phyloP scores from a whole-genome alignment of 352 stramenopile species.

The Globisporangium barbulae region DNA sequence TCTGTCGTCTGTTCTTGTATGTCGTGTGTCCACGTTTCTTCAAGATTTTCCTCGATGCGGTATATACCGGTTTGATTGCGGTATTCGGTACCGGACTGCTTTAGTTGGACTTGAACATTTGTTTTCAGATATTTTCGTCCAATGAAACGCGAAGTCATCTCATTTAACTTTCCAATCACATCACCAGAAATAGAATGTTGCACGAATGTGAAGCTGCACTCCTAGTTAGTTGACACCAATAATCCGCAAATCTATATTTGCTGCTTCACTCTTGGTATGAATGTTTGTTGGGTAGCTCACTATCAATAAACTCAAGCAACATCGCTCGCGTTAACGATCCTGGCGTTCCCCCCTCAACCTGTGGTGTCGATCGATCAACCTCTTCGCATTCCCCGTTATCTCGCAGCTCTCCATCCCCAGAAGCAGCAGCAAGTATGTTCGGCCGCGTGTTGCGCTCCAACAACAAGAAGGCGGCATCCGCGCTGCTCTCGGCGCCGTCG shows the following conservation, averaged over 20 bases:
- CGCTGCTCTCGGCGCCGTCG: constrained; percentile 55
- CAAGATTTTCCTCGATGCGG: background rate
- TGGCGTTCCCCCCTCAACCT: constrained; percentile 6
- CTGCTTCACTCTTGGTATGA: background rate
- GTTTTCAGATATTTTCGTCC: background rate
- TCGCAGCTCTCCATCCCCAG: background rate
- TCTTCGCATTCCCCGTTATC: constrained; percentile 4
- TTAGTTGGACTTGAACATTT: background rate
- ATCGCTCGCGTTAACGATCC: constrained; percentile 2
- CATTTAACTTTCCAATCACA: background rate
- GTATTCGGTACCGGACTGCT: background rate
- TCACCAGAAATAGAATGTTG: background rate
- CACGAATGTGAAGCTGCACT: background rate
- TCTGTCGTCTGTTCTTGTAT: constrained; percentile 1
- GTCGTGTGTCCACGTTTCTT: constrained; percentile 1
- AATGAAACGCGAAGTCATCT: background rate
- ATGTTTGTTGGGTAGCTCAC: background rate
- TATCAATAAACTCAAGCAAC: background rate
- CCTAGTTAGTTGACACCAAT: background rate
- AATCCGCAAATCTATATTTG: background rate
- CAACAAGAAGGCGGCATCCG: constrained; percentile 24
- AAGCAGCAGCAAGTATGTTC: constrained; percentile 36
- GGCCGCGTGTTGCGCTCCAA: constrained; percentile 39
- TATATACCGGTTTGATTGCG: background rate
- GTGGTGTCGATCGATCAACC: constrained; percentile 6